Percentiles rank a stretch among this genome's conserved stretches.
Conservation (phyloP, 2,329 filamentous ascomycete genomes). For the Fusarium penzigii region DNA sequence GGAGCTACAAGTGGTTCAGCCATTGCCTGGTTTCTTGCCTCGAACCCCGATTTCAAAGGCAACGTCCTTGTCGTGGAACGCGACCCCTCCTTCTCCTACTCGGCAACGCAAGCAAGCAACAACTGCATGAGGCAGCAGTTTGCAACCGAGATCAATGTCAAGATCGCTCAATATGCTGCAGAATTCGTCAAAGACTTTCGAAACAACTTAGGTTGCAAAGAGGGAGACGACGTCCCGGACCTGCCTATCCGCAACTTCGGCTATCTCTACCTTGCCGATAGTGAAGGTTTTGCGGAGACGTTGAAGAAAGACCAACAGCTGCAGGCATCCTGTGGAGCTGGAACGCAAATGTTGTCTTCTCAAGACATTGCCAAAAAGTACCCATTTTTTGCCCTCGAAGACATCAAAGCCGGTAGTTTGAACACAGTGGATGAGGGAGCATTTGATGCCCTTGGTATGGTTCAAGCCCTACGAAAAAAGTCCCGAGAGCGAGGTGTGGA, state of each 20-base stretch:
- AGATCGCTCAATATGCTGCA: constrained; percentile 11
- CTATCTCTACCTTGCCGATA: constrained; percentile 12
- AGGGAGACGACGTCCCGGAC: not conserved
- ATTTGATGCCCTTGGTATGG: constrained; percentile 12
- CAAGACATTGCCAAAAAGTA: constrained; percentile 8
- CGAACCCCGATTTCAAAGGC: constrained; percentile 10
- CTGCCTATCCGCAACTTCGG: constrained; percentile 12
- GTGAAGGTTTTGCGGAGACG: not conserved
- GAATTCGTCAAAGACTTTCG: constrained; percentile 9
- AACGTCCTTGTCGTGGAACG: constrained; percentile 9
- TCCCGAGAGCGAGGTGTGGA: not conserved
- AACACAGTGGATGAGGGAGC: constrained; percentile 12
- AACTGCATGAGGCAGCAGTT: constrained; percentile 17
- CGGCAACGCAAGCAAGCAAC: constrained; percentile 13
- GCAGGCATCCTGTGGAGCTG: constrained; percentile 5
- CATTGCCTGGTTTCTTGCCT: constrained; percentile 11
- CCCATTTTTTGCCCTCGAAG: constrained; percentile 4
- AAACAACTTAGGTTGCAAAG: constrained; percentile 5
- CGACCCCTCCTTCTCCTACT: constrained; percentile 4
- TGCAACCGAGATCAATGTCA: constrained; percentile 10
- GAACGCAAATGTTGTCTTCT: constrained; percentile 4
- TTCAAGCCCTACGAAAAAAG: constrained; percentile 1
- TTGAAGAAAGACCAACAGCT: constrained; percentile 8
- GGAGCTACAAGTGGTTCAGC: constrained; percentile 14
- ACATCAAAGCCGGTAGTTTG: constrained; percentile 7